phyloP scores from a whole-genome alignment of 2,329 filamentous ascomycete genomes.

The Ascochyta pisi region DNA sequence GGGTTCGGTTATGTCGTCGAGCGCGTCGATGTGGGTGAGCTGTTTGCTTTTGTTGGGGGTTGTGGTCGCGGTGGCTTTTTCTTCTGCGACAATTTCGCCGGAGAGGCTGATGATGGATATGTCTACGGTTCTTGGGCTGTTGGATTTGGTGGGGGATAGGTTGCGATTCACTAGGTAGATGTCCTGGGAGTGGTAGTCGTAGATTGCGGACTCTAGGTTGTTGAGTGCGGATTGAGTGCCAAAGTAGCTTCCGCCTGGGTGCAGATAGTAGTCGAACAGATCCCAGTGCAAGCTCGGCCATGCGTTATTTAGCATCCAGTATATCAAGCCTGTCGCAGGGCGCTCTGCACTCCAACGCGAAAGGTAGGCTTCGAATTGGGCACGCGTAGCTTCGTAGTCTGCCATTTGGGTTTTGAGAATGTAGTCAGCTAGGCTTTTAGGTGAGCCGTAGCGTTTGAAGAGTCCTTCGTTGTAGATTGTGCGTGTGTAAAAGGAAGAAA shows the following conservation, averaged over 20 bases:
- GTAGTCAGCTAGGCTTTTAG: constrained; percentile 63
- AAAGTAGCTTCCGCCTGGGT: constrained; percentile 65
- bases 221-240: constrained; percentile 59
- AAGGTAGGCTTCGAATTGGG: constrained; percentile 65
- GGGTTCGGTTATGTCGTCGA: constrained; percentile 50
- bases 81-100: constrained; percentile 48
- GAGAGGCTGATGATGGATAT: constrained; percentile 59
- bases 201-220: constrained; percentile 61
- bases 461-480: constrained; percentile 65
- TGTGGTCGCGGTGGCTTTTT: constrained; percentile 34
- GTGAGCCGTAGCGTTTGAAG: constrained; percentile 59
- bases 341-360: constrained; percentile 58
- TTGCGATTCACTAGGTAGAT: constrained; percentile 65
- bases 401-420: constrained; percentile 66
- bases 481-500: constrained; percentile 63
- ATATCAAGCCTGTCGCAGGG: constrained; percentile 67
- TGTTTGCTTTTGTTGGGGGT: constrained; percentile 52
- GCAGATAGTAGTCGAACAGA: constrained; percentile 68
- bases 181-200: constrained; percentile 57
- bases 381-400: constrained; percentile 69
- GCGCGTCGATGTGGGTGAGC: constrained; percentile 20
- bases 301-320: constrained; percentile 72
- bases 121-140: constrained; percentile 49
- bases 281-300: constrained; percentile 72
- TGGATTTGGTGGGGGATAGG: constrained; percentile 45